Base-by-base conservation (phyloP, 148 eudicot species). In the Camellia lanceoleosa region DNA sequence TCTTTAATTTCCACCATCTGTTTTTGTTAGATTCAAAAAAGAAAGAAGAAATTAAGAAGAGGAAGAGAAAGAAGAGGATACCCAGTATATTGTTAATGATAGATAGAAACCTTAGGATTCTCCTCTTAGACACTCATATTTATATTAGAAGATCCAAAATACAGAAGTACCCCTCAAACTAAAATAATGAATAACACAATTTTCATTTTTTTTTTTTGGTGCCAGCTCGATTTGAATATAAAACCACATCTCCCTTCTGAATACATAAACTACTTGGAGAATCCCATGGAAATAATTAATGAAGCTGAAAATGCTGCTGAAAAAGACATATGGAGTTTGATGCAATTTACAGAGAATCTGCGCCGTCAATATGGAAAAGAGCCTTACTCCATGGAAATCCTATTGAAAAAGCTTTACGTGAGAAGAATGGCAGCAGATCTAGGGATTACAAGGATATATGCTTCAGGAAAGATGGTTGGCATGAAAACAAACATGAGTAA, bases 401-500 rank as follows among this genome's bases (percentile, higher is more conserved):
- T 93, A 23, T 77, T 95, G 71, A 93, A 93, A 83, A 95, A 95
- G 86, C 95, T 93, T 77, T 95, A 95, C 63, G 91, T 93, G 62
- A 93, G 71, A 83, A 87, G 98, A 89, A 95, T 95, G 98, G 96
- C 97, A n/a, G 97, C 98, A 62, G 98, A 95, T 85, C 90, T 95
- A 59, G 97, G 97, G 72, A 90, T 95, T 76, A 75, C 79, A 71
- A 89, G 90, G 82, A 90, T 95, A 70, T 93, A 86, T 83, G 89
- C 90, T 73, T 79, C 88, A 43, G 97, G 97, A 75, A 93, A 86
- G 83, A 87, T 84, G 79, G 93, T 95, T 78, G 87, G 81, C 68
- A 90, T 95, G 98, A 87, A 86, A 80, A 90, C 98, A 75, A 92
- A 87, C 78, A 93, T 95, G 89, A 91, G 86, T 81, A 91, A 80